phyloP scores from a whole-genome alignment of 805 yeast species.

The Schizosaccharomyces osmophilus region DNA sequence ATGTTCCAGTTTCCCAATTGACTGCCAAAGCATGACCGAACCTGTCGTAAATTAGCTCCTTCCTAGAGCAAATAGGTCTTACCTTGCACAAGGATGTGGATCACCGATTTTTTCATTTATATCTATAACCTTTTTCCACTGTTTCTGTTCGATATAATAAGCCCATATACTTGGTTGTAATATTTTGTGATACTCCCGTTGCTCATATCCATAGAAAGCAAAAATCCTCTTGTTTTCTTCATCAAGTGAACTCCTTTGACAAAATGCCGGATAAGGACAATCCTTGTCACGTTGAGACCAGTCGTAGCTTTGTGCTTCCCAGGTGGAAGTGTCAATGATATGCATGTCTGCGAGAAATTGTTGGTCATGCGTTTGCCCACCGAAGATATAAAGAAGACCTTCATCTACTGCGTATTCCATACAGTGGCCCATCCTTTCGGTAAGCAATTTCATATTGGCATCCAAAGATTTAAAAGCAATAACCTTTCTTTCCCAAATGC shows the following conservation, averaged over 20 bases:
- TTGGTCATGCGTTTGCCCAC: not conserved
- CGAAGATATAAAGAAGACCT: not conserved
- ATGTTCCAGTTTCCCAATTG: not conserved
- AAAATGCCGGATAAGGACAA: not conserved
- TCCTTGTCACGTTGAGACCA: not conserved
- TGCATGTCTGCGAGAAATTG: not conserved
- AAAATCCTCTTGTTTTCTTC: not conserved
- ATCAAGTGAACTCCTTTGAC: not conserved
- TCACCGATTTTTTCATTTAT: not conserved
- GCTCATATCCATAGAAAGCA: not conserved
- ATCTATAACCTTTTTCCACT: not conserved
- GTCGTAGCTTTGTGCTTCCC: not conserved
- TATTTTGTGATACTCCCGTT: not conserved
- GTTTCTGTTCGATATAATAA: not conserved
- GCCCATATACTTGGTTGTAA: not conserved
- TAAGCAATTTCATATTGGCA: not conserved
- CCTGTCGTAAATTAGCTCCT: not conserved
- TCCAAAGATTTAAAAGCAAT: not conserved
- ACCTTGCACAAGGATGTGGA: not conserved
- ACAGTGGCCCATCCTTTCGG: not conserved
- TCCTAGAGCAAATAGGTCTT: not conserved
- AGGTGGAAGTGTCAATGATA: not conserved
- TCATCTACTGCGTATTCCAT: not conserved
- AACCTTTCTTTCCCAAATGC: not conserved
- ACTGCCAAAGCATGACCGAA: not conserved